phyloP scores from a whole-genome alignment of 140 eudicot genomes.

The Flaveria floridana region DNA sequence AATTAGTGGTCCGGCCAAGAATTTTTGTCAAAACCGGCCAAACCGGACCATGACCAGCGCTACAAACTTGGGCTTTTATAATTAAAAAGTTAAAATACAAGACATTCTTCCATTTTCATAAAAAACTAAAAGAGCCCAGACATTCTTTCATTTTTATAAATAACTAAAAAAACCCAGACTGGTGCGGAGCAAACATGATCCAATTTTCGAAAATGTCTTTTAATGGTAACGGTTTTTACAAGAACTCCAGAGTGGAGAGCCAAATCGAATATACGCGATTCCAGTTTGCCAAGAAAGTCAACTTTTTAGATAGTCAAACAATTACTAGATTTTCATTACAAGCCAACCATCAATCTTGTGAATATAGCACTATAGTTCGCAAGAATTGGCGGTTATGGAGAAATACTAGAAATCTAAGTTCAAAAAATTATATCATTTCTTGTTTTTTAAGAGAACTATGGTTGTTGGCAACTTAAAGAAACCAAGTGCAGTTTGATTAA shows the following conservation, averaged over 20 bases:
- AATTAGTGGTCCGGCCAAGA: not conserved
- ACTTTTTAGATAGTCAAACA: not conserved
- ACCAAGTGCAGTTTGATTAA: constrained; percentile 9
- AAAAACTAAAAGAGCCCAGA: not conserved
- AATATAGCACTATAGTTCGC: not conserved
- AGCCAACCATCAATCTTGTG: not conserved
- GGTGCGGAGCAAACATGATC: not conserved
- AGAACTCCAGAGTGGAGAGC: not conserved
- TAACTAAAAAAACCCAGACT: not conserved
- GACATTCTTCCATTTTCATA: not conserved
- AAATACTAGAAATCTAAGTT: not conserved
- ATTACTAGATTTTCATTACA: not conserved
- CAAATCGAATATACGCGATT: not conserved
- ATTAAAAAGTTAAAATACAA: not conserved
- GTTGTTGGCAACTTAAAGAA: not conserved
- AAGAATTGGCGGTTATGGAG: constrained; percentile 1
- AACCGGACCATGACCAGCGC: not conserved
- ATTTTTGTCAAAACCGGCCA: not conserved
- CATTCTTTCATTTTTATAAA: not conserved
- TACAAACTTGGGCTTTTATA: not conserved
- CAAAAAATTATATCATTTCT: not conserved
- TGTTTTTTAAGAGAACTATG: not conserved
- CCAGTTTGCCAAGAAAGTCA: constrained; percentile 4
- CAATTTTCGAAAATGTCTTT: not conserved
- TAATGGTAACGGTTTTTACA: not conserved